Conservation (phyloP, 2,329 filamentous ascomycete species). For the Talaromyces pinophilus region DNA sequence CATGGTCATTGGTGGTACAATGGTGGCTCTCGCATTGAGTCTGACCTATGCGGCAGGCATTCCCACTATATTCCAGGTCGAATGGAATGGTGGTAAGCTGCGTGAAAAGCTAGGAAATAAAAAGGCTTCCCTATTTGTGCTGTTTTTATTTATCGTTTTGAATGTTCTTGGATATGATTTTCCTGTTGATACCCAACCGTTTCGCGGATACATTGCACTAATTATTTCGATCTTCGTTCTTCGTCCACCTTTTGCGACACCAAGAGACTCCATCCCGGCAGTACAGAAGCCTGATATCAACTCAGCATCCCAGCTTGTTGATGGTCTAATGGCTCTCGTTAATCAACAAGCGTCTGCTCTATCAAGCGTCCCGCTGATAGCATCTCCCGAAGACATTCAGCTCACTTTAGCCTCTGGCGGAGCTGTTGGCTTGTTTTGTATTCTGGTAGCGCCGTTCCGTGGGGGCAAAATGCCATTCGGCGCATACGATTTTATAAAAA, state of each 20-base stretch:
- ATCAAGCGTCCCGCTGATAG: constrained; percentile 24
- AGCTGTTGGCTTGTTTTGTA: constrained; percentile 29
- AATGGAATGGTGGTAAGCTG: constrained; percentile 21
- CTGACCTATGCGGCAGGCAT: constrained; percentile 51
- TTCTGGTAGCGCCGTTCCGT: constrained; percentile 28
- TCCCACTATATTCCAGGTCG: constrained; percentile 29
- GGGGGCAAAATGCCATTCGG: constrained; percentile 28
- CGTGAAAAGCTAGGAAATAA: constrained; percentile 33
- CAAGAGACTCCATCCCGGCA: constrained; percentile 26
- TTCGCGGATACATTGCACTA: constrained; percentile 52
- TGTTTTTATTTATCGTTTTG: constrained; percentile 29
- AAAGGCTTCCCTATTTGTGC: constrained; percentile 30
- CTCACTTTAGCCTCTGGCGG: constrained; percentile 33
- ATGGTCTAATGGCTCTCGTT: constrained; percentile 20
- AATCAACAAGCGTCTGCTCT: constrained; percentile 27
- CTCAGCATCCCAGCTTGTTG: constrained; percentile 16
- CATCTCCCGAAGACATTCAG: constrained; percentile 31
- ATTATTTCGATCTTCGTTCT: constrained; percentile 49
- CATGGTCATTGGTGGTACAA: constrained; percentile 56
- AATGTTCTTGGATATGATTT: constrained; percentile 35
- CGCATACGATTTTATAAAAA: constrained; percentile 29
- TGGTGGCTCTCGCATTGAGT: constrained; percentile 55
- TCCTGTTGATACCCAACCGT: constrained; percentile 39
- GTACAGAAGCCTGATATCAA: constrained; percentile 18
- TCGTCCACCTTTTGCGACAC: constrained; percentile 49